Evolutionary conservation across 352 stramenopile species (phyloP).

Genomic region (Phytophthora palmivora): DNA sequence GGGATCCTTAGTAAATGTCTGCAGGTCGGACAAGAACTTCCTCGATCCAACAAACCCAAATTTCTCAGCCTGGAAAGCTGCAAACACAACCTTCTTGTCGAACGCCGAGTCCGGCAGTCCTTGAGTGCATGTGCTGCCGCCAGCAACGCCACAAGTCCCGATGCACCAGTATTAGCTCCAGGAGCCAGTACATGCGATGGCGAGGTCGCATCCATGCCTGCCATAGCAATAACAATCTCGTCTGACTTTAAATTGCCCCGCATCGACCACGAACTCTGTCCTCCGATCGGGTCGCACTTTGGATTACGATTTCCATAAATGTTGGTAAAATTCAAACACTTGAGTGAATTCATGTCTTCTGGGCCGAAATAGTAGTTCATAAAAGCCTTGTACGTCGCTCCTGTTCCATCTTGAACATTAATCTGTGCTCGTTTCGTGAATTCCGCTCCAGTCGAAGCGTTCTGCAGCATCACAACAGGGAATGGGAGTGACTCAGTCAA

Average conservation of each 20-base stretch:
- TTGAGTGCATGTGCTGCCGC: constrained; percentile 75
- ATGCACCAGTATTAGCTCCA: constrained; percentile 78
- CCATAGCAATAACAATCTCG: constrained; percentile 77
- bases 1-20: constrained; percentile 55
- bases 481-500: constrained; percentile 56
- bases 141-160: constrained; percentile 78
- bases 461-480: constrained; percentile 70
- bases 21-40: constrained; percentile 74
- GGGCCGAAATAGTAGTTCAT: constrained; percentile 91
- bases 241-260: constrained; percentile 57
- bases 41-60: constrained; percentile 87
- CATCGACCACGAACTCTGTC: constrained; percentile 75
- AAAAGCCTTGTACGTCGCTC: constrained; percentile 73
- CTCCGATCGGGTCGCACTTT: constrained; percentile 82
- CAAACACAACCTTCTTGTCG: constrained; percentile 83
- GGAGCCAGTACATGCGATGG: constrained; percentile 77
- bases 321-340: constrained; percentile 81
- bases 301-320: constrained; percentile 69
- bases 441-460: constrained; percentile 38
- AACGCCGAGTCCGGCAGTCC: constrained; percentile 66
- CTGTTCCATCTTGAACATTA: constrained; percentile 52
- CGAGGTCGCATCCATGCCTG: constrained; percentile 77
- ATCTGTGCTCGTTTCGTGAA: constrained; percentile 66
- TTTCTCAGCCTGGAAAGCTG: constrained; percentile 81
- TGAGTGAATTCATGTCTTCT: constrained; percentile 69